These are phyloP conservation scores for Cladosporium sp. DNA, from an alignment of 2,329 filamentous ascomycete species.

Conservation along the genomic window DNA sequence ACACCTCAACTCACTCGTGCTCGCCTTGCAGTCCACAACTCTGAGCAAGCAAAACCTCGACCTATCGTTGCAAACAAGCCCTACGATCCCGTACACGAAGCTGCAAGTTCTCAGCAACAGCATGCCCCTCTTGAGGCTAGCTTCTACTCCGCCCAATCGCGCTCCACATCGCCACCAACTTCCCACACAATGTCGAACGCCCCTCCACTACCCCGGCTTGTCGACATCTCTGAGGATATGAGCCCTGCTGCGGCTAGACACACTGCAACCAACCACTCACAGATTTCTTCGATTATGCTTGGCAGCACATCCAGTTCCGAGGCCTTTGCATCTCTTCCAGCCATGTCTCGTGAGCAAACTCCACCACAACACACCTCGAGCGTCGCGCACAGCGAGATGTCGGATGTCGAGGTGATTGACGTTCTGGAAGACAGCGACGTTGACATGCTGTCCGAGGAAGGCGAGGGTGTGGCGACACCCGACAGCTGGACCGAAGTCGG, in stretches of 20 bases:
- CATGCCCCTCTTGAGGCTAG: slow-evolving; percentile 27
- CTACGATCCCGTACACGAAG: slow-evolving; percentile 35
- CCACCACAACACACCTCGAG: slow-evolving; percentile 17
- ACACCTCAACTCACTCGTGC: slow-evolving; percentile 37
- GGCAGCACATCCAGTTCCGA: slow-evolving; percentile 32
- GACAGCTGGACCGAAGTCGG: slow-evolving; percentile 42
- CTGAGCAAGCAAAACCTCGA: background rate
- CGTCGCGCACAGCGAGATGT: slow-evolving; percentile 22
- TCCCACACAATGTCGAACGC: slow-evolving; percentile 15
- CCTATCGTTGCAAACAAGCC: slow-evolving; percentile 13
- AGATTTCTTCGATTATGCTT: slow-evolving; percentile 28
- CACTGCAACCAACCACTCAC: slow-evolving; percentile 26
- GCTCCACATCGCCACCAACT: slow-evolving; percentile 24
- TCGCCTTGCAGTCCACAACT: slow-evolving; percentile 27
- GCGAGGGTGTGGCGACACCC: slow-evolving; percentile 37
- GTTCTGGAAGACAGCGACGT: slow-evolving; percentile 36
- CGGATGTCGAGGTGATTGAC: slow-evolving; percentile 33
- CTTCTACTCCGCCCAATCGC: slow-evolving; percentile 34
- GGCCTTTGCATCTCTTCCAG: slow-evolving; percentile 29
- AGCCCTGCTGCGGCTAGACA: slow-evolving; percentile 22
- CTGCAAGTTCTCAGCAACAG: slow-evolving; percentile 24
- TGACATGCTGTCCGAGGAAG: slow-evolving; percentile 36
- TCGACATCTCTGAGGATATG: slow-evolving; percentile 26
- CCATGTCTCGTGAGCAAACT: slow-evolving; percentile 22
- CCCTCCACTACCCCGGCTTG: slow-evolving; percentile 21